A percentile compares a stretch with the other conserved stretches of the same genome.
phyloP scores from a whole-genome alignment of 805 yeast genomes.

The Pichia deserticola region DNA sequence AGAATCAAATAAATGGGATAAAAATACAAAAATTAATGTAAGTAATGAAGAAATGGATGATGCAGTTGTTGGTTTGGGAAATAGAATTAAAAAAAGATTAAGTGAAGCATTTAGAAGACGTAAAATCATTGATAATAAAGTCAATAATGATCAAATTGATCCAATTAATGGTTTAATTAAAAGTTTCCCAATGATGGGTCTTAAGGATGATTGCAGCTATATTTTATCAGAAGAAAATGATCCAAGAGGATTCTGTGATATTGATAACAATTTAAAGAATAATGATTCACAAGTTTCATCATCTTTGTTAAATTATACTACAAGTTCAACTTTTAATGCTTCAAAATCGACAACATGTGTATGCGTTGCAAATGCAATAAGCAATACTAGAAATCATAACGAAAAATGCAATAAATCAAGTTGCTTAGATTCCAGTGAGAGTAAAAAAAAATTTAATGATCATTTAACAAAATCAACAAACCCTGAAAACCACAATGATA shows the following conservation, averaged over 20 bases:
- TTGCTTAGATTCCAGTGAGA: not conserved
- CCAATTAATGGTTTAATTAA: not conserved
- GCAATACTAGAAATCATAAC: not conserved
- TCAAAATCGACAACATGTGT: not conserved
- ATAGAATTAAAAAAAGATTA: slow-evolving; percentile 47
- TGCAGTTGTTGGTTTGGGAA: slow-evolving; percentile 80
- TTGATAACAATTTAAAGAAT: not conserved
- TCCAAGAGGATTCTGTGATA: not conserved
- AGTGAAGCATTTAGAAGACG: slow-evolving; percentile 31
- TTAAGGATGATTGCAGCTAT: slow-evolving; percentile 13
- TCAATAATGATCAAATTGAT: not conserved
- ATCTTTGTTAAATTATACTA: not conserved
- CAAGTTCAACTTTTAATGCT: not conserved
- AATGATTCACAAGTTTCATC: slow-evolving; percentile 1
- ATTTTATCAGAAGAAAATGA: slow-evolving; percentile 12
- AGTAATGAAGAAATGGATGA: slow-evolving; percentile 61
- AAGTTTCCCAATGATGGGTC: not conserved
- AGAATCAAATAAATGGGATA: slow-evolving; percentile 22
- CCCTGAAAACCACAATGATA: not conserved
- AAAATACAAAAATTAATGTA: slow-evolving; percentile 43
- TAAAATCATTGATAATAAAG: not conserved
- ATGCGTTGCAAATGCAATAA: not conserved
- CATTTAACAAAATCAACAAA: too few species aligned
- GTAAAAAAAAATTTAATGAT: too few species aligned
- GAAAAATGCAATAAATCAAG: not conserved